A percentile compares a stretch with the other conserved stretches of the same genome.
Conservation (phyloP, 2,329 filamentous ascomycete genomes). For the Cercospora sp. region DNA sequence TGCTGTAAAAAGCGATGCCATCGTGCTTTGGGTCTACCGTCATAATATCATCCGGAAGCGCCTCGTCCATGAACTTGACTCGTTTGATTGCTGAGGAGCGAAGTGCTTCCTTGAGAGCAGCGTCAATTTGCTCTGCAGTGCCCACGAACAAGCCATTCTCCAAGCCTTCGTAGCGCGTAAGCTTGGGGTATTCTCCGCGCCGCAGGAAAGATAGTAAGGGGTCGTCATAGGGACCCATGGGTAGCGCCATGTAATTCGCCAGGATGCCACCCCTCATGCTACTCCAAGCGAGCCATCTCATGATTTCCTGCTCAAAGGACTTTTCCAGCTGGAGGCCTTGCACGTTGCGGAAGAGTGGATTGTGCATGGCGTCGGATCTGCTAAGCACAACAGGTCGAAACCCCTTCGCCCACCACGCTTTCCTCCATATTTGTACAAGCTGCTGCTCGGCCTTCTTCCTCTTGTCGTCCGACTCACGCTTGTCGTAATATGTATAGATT, state of each 20-base stretch:
- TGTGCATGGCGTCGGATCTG: slow-evolving; percentile 76
- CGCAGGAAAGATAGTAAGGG: slow-evolving; percentile 70
- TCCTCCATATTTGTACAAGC: slow-evolving; percentile 81
- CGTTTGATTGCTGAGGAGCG: slow-evolving; percentile 56
- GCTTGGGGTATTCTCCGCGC: slow-evolving; percentile 68
- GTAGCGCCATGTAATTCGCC: slow-evolving; percentile 74
- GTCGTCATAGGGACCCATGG: slow-evolving; percentile 78
- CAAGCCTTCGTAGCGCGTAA: slow-evolving; percentile 74
- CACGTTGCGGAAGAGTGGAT: slow-evolving; percentile 73
- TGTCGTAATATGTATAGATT: slow-evolving; percentile 91
- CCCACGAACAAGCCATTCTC: slow-evolving; percentile 73
- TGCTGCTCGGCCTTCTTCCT: slow-evolving; percentile 72
- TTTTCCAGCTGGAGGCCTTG: slow-evolving; percentile 63
- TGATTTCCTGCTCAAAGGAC: slow-evolving; percentile 66
- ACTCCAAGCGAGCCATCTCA: slow-evolving; percentile 90
- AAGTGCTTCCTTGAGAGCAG: slow-evolving; percentile 45
- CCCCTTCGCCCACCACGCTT: slow-evolving; percentile 93
- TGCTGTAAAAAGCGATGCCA: slow-evolving; percentile 76
- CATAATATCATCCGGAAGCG: slow-evolving; percentile 62
- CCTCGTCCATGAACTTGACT: slow-evolving; percentile 64
- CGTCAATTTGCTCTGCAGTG: slow-evolving; percentile 53
- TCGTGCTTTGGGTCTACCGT: slow-evolving; percentile 63
- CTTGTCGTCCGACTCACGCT: slow-evolving; percentile 60
- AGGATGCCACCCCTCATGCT: slow-evolving; percentile 84
- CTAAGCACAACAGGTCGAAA: slow-evolving; percentile 83